Evolutionary conservation across 306 rosid genomes (phyloP), one percentile per base, ranked within the genome.

Genomic region (Cajanus cajan): DNA sequence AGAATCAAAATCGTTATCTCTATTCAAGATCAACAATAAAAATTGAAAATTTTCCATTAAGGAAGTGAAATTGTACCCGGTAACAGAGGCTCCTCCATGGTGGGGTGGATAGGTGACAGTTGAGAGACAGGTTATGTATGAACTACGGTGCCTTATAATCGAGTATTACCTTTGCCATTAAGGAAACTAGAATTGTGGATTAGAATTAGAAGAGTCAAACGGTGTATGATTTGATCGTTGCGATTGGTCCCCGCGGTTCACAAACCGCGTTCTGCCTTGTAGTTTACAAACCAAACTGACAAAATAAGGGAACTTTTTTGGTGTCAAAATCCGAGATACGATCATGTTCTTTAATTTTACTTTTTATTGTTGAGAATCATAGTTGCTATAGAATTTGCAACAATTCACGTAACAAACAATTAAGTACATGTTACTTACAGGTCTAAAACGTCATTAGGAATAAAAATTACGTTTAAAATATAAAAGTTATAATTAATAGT

Each of bases 1-100:
- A 83, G 9, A 16, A 71, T 70, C 14, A 71, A 78, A 83, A 85
- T 59, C 39, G 71, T 16, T 10, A 58, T 4, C 0, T 72, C 72
- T 3, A 59, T 15, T 54, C 55, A 52, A 69, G 18, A 58, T 71
- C 54, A 40, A 61, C 63, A 7, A 21, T 14, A 43, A 25, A 73
- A 57, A 73, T 48, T 64, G 57, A 36, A 67, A 72, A 4, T 61
- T 61, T 31, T 6, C 6, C 68, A 7, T 28, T 5, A 71, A 40
- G 50, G 51, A 72, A 57, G 54, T 21, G 81, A 41, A 83, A 83
- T 10, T 15, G 68, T 76, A 91, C 98, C 95, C 12, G 98, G 74
- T 5, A 95, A 83, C 58, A 93, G 86, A 81, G 98, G 93, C 68
- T 90, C 77, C 72, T 91, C 97, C 97, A 93, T 93, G 36, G 70